A percentile compares a stretch with the other conserved stretches of the same genome.
Conservation (phyloP, 202 grass and related monocot species). For the Setaria italica region DNA sequence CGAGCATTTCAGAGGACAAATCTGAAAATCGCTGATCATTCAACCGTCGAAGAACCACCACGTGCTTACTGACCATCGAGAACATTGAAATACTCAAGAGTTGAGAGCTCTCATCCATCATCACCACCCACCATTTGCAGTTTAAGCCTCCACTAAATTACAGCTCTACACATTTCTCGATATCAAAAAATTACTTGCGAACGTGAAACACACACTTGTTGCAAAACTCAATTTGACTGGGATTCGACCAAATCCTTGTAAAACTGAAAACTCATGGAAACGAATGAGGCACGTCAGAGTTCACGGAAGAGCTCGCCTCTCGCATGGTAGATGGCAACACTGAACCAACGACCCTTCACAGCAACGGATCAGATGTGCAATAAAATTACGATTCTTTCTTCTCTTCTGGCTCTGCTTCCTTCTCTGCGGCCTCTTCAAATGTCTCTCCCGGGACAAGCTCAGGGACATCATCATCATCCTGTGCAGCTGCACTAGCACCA, state of each 20-base stretch:
- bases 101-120: background rate
- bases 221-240: conserved; percentile 46
- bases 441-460: conserved; percentile 90
- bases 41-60: background rate
- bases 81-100: background rate
- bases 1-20: background rate
- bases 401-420: conserved; percentile 57
- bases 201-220: conserved; percentile 15
- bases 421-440: conserved; percentile 78
- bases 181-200: conserved; percentile 2
- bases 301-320: conserved; percentile 33
- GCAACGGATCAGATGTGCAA: conserved; percentile 37
- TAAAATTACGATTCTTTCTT: conserved; percentile 65
- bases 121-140: conserved; percentile 18
- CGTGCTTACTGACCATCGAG: background rate
- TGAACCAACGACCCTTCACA: conserved; percentile 45
- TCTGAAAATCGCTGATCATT: background rate
- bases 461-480: conserved; percentile 83
- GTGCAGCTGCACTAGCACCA: conserved; percentile 43
- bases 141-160: conserved; percentile 20
- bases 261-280: conserved; percentile 52
- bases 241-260: conserved; percentile 38
- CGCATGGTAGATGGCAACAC: conserved; percentile 41
- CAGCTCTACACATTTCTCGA: background rate
- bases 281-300: conserved; percentile 30